Base-by-base conservation (phyloP, 2,329 filamentous ascomycete genomes). In the Neofusicoccum ribis region DNA sequence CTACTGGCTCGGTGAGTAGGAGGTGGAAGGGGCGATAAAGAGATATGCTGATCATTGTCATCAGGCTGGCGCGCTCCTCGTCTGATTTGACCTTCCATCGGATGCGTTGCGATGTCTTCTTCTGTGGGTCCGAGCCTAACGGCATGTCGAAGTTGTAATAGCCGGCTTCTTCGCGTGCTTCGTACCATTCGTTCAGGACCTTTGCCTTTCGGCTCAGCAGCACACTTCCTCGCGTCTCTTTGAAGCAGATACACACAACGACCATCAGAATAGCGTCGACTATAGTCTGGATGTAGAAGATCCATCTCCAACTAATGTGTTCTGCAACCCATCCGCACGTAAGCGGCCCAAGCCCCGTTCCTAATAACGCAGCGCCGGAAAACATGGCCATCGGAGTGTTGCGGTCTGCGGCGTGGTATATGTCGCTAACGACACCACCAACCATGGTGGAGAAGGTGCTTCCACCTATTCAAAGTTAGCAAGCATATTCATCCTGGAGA, bases 321-420 rank as follows among this genome's bases (percentile, higher is more conserved):
- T 90, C 80, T 0, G 89, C 86, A 67, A 97, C 87, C 51, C 89
- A 86, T 0, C 91, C 87, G 4, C 85, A 85, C 0, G 93, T 80
- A 6, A 97, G 73, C 0, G 93, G 93, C 0, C 93, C 93, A 0
- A 90, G 79, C 0, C 92, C 92, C 0, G 92, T 96, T 0, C 92
- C 94, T 9, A 90, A 83, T 0, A 97, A 80, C 0, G 92, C 93
- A 3, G 84, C 82, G 0, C 90, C 91, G n/a, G 90, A 90, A 76
- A 96, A 97, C 0, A 96, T 74, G 0, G 92, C 89, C 94, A 97
- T 97, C 0, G 93, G 91, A 0, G 90, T 92, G 71, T 97, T 97
- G 39, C 94, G 84, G 50, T 91, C 88, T 66, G 91, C 81, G 9
- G 91, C 87, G 54, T 89, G 86, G 79, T 93, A 97, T 66, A 97